Evolutionary conservation across 495 filamentous ascomycete genomes (phyloP).

Genomic region (Podospora appendiculata): DNA sequence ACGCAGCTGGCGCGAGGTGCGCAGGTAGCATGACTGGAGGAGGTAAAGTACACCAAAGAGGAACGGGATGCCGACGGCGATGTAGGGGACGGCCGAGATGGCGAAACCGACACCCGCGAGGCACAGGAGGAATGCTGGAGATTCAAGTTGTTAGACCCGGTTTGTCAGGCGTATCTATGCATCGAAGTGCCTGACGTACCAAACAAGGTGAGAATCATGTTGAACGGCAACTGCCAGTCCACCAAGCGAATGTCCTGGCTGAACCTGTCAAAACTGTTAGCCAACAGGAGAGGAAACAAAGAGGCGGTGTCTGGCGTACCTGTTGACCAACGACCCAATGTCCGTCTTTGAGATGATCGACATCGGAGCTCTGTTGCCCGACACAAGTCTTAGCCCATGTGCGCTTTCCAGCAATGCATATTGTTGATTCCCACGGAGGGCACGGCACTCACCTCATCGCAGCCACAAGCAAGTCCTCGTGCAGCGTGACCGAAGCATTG

Average conservation of each 20-base stretch:
- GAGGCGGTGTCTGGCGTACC: no score
- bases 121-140: no score
- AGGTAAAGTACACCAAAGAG: conserved; percentile 27
- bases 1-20: conserved; percentile 48
- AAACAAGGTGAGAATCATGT: neutral
- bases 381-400: neutral
- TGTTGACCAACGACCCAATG: neutral
- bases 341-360: neutral
- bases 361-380: neutral
- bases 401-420: neutral
- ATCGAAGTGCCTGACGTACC: no score
- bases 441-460: no score
- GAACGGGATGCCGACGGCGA: conserved; percentile 16
- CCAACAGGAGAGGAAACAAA: no score
- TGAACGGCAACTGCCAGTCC: conserved; percentile 1
- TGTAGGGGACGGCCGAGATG: neutral
- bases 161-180: no score
- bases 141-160: no score
- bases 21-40: conserved; percentile 45
- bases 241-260: conserved; percentile 17
- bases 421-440: no score
- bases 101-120: no score
- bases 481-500: neutral
- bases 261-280: neutral
- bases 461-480: neutral